A percentile compares a stretch with the other conserved stretches of the same genome.
phyloP scores from a whole-genome alignment of 2,329 filamentous ascomycete species.

The Amylocarpus encephaloides region DNA sequence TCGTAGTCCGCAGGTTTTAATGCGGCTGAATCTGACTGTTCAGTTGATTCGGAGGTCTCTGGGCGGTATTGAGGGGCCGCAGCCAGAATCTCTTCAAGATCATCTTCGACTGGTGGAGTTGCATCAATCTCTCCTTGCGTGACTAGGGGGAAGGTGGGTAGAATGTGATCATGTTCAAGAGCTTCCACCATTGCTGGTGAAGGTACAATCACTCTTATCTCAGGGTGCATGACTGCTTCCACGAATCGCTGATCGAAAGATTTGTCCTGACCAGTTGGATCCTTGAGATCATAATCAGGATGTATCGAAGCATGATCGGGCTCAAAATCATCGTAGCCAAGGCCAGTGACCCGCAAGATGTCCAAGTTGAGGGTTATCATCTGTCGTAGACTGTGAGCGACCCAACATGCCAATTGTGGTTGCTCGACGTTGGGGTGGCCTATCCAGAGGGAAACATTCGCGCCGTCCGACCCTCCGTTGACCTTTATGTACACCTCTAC shows the following conservation, averaged over 20 bases:
- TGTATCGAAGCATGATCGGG: constrained; percentile 10
- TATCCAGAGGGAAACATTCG: constrained; percentile 27
- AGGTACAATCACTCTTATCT: not conserved
- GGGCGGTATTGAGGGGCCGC: not conserved
- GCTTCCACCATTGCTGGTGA: not conserved
- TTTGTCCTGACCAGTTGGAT: constrained; percentile 18
- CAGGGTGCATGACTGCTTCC: constrained; percentile 23
- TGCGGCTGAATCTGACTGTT: not conserved
- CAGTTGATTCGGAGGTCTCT: too few species aligned
- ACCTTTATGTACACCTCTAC: constrained; percentile 31
- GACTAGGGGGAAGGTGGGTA: too few species aligned
- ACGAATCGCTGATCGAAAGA: constrained; percentile 32
- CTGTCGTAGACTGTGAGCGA: constrained; percentile 26
- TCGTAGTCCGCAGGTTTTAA: constrained; percentile 19
- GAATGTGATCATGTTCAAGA: not conserved
- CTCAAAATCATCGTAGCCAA: constrained; percentile 32
- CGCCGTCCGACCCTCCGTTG: constrained; percentile 12
- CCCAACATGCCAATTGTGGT: constrained; percentile 20
- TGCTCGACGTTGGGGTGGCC: constrained; percentile 17
- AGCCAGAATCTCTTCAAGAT: not conserved
- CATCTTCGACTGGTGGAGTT: not conserved
- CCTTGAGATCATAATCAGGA: constrained; percentile 26
- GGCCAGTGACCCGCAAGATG: constrained; percentile 26
- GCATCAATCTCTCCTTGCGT: too few species aligned
- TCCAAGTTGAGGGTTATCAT: constrained; percentile 24